Percentiles rank a stretch among this genome's conserved stretches.
phyloP scores from a whole-genome alignment of 805 yeast genomes.

The Hanseniaspora lachancei region DNA sequence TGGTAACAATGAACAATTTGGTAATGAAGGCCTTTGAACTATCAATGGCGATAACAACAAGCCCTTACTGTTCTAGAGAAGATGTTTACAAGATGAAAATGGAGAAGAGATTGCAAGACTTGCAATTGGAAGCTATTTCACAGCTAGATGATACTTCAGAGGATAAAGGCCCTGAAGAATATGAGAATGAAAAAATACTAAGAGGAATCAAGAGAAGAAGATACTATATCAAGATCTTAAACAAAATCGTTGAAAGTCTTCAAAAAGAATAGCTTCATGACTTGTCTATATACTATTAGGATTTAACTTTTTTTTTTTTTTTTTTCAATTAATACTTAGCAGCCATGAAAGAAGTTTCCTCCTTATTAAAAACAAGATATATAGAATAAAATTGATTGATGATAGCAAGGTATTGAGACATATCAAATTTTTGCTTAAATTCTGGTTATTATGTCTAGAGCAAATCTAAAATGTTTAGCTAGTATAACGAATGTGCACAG shows the following conservation, averaged over 20 bases:
- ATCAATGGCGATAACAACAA: constrained; percentile 22
- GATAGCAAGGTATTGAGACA: too few relatives aligned
- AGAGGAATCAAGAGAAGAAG: constrained; percentile 1
- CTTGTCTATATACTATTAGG: background rate
- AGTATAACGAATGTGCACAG: background rate
- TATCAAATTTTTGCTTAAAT: too few relatives aligned
- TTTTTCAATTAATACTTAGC: background rate
- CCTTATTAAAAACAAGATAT: too few relatives aligned
- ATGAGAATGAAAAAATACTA: background rate
- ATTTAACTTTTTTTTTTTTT: background rate
- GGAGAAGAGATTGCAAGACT: constrained; percentile 18
- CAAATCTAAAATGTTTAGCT: too few relatives aligned
- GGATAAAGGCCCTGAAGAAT: background rate
- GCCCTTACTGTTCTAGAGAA: constrained; percentile 24
- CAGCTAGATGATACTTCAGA: background rate
- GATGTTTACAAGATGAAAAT: constrained; percentile 18
- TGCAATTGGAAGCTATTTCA: constrained; percentile 16
- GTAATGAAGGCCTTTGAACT: constrained; percentile 27
- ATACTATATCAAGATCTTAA: background rate
- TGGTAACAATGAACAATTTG: constrained; percentile 24
- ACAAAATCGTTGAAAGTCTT: background rate
- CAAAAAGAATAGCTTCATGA: background rate
- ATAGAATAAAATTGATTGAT: too few relatives aligned
- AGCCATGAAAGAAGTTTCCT: too few relatives aligned
- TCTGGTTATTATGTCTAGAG: too few relatives aligned